phyloP scores from a whole-genome alignment of 306 rosid genomes.

The Gastrolobium bilobum region DNA sequence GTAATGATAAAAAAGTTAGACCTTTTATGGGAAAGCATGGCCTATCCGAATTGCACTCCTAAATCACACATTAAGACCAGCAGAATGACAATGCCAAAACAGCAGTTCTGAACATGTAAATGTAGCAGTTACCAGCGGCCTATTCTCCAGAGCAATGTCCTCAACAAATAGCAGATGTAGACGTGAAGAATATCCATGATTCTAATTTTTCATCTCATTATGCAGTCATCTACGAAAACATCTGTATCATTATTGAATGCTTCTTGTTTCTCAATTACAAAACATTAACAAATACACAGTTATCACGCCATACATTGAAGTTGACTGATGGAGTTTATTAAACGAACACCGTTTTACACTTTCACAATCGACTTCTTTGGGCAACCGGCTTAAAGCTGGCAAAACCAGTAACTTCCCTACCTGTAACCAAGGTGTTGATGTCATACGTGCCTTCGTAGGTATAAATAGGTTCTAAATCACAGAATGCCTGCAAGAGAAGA shows the following conservation, averaged over 20 bases:
- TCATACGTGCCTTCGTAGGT: constrained; percentile 91
- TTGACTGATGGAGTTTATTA: background rate
- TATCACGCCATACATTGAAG: background rate
- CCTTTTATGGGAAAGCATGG: background rate
- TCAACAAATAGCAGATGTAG: background rate
- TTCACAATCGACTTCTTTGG: constrained; percentile 71
- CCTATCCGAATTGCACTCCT: background rate
- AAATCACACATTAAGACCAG: background rate
- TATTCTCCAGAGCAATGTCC: background rate
- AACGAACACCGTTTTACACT: constrained; percentile 16
- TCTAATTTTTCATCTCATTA: background rate
- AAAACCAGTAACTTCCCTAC: constrained; percentile 78
- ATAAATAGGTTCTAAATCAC: constrained; percentile 90
- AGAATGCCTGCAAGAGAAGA: constrained; percentile 71
- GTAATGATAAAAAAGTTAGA: background rate
- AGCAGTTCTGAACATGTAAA: background rate
- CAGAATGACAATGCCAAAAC: background rate
- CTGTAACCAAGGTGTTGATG: constrained; percentile 76
- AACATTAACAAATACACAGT: background rate
- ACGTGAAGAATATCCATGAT: background rate
- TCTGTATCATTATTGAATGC: background rate
- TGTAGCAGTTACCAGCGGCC: background rate
- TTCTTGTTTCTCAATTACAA: background rate
- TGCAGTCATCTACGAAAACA: background rate
- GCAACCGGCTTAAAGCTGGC: constrained; percentile 80